Base-by-base conservation (phyloP, 805 yeast genomes). In the Pichia californica region DNA sequence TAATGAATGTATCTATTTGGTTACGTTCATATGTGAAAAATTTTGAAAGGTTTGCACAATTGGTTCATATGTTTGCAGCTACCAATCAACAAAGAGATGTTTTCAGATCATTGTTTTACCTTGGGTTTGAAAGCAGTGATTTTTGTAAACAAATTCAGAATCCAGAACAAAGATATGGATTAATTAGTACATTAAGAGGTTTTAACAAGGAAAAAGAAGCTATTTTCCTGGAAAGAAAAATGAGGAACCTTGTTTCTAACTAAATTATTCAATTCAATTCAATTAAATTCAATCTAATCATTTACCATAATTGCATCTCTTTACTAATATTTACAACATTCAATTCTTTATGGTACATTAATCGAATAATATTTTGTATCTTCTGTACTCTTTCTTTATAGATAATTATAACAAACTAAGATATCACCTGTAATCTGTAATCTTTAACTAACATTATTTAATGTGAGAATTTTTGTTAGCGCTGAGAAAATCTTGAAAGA, bases 1-100 rank as follows among this genome's bases (percentile, higher is more conserved):
- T 25, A 1, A 36, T 42, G 26, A n/a, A 31, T 6, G 4, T 9
- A 9, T 42, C 45, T 7, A 20, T 27, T 4, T 42, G 45, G 45
- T 20, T 42, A 5, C 26, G 20, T 10, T 34, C 39, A 9, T 42
- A 42, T 27, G 18, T 32, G n/a, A 11, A 27, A 11, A 31, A 23
- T n/a, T 42, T 42, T 33, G 45, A 42, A 32, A 31, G 45, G 20
- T 42, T 42, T 42, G 36, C 45, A 11, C 45, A 42, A 29, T 18
- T 42, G 8, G 37, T 42, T 20, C 37, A 42, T 23, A 36, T 42
- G 45, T 37, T 42, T 40, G 41, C 44, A 9, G 16, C 34, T 13
- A 38, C 44, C 19, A 30, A 39, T 10, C 44, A 45, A 36, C 27
- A 44, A 14, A 40, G n/a, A 13, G 40, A 23, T 16, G 15, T 34